These are phyloP conservation scores for Carex scoparia DNA, from an alignment of 176 grass and related monocot genomes.

Conservation along the genomic window DNA sequence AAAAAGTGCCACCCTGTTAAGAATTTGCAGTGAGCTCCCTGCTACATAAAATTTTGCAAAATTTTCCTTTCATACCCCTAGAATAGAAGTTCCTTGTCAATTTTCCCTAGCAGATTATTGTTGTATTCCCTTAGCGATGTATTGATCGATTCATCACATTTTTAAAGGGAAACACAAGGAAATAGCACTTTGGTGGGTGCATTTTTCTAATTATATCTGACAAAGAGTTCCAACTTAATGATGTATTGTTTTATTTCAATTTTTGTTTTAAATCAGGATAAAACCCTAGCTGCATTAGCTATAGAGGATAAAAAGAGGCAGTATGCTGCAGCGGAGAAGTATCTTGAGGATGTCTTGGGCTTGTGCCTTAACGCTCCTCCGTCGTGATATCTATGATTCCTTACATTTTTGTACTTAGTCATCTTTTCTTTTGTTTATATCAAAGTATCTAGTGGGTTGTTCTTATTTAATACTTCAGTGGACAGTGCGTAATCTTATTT, in stretches of 20 bases:
- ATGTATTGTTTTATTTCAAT: not conserved
- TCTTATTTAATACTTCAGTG: not conserved
- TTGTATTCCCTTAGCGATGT: not conserved
- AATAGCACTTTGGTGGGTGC: not conserved
- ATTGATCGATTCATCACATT: not conserved
- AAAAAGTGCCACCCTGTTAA: not conserved
- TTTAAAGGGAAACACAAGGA: not conserved
- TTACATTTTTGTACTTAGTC: not conserved
- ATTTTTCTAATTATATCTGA: not conserved
- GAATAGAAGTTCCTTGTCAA: not conserved
- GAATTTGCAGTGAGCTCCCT: not conserved
- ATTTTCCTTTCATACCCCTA: not conserved
- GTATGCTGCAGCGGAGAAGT: constrained; percentile 96
- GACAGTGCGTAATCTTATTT: not conserved
- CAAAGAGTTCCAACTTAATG: not conserved
- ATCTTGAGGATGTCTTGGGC: constrained; percentile 91
- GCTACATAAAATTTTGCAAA: too few species aligned
- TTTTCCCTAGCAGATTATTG: not conserved
- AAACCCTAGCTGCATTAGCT: constrained; percentile 92
- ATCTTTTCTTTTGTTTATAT: not conserved
- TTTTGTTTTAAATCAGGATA: constrained; percentile 50
- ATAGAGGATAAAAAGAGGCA: constrained; percentile 98
- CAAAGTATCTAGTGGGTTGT: not conserved
- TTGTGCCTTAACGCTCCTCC: constrained; percentile 65
- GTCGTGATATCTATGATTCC: constrained; percentile 40